Conservation (phyloP, 208 protist species). For the Sergeia podlipaevii region DNA sequence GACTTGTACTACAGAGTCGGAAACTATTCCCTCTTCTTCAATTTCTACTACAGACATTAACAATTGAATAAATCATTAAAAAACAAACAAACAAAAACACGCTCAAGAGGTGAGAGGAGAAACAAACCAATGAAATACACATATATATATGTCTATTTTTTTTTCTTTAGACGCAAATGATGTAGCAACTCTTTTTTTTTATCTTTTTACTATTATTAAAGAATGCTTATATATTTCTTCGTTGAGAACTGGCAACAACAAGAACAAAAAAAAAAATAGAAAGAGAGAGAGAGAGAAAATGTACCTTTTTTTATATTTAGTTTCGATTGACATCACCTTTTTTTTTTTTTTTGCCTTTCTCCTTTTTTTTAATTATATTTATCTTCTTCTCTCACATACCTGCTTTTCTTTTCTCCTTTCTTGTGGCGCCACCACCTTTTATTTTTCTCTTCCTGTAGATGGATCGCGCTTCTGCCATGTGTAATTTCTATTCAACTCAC, state of each 20-base stretch:
- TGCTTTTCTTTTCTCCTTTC: conserved; percentile 6
- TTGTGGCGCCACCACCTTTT: no score
- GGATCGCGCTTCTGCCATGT: no score
- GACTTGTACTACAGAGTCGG: no score
- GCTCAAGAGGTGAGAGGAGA: no score
- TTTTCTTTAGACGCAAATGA: not conserved
- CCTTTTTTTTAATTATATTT: not conserved
- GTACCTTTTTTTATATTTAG: conserved; percentile 14
- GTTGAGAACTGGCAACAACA: not conserved
- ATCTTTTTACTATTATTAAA: not conserved
- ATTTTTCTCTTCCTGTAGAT: no score
- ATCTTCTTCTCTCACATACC: conserved; percentile 1
- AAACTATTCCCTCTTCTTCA: no score
- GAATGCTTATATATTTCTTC: not conserved
- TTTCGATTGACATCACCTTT: not conserved
- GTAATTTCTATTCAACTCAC: no score
- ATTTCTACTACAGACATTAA: no score
- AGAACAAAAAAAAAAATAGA: not conserved
- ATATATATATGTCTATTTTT: no score
- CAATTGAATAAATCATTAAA: no score
- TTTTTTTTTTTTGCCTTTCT: conserved; percentile 7
- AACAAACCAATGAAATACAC: no score
- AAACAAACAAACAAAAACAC: no score
- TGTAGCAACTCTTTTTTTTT: conserved; percentile 10
- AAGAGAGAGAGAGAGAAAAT: conserved; percentile 16